These are phyloP conservation scores for Buxus sempervirens DNA, from an alignment of 164 flowering plant species.

Conservation along the genomic window DNA sequence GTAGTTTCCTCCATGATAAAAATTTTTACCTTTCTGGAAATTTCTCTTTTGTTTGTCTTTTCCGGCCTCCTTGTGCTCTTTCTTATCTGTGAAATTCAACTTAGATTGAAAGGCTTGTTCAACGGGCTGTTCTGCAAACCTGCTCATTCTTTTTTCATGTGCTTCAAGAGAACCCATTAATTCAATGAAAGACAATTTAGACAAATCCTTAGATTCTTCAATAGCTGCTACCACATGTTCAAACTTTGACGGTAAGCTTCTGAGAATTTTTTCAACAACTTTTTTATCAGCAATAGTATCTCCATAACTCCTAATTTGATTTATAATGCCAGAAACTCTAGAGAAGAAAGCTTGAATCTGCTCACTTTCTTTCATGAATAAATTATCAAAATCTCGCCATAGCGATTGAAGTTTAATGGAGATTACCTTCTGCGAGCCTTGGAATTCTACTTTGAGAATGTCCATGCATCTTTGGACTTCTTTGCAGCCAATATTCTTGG, in stretches of 20 bases:
- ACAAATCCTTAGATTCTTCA: conserved; percentile 14
- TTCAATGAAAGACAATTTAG: not conserved
- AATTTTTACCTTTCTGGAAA: too few species aligned
- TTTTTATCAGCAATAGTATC: conserved; percentile 8
- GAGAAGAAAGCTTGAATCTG: conserved; percentile 10
- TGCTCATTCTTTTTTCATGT: conserved; percentile 9
- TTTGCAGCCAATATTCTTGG: conserved; percentile 2
- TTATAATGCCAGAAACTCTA: conserved; percentile 8
- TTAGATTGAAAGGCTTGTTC: too few species aligned
- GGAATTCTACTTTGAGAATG: conserved; percentile 1
- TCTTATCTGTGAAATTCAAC: not conserved
- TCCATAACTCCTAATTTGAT: conserved; percentile 16
- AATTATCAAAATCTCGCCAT: conserved; percentile 20
- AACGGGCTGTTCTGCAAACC: not conserved
- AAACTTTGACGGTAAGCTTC: conserved; percentile 11
- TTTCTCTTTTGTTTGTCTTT: not conserved
- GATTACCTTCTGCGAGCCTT: conserved; percentile 13
- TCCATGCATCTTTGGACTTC: conserved; percentile 15
- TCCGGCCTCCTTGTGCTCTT: not conserved
- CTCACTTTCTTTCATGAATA: conserved; percentile 13
- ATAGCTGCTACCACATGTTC: conserved; percentile 15
- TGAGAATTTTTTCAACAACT: conserved; percentile 12
- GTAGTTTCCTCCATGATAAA: not conserved
- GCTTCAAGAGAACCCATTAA: conserved; percentile 11
- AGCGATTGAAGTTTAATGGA: conserved; percentile 15